Percentiles rank a stretch among this genome's conserved stretches.
Conservation (phyloP, 2,329 filamentous ascomycete species). For the Botryotinia narcissicola region DNA sequence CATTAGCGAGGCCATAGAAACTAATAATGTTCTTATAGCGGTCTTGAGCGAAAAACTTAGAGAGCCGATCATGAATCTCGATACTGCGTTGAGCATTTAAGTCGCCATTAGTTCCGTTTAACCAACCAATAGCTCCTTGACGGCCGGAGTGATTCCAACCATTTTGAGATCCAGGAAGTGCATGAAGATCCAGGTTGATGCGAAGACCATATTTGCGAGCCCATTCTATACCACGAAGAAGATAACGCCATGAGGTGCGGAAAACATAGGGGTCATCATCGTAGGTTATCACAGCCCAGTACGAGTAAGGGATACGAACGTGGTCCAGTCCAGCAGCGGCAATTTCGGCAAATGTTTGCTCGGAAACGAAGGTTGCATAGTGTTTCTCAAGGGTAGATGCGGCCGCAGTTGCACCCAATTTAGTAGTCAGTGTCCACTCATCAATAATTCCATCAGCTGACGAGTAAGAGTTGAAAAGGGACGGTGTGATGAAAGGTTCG, state of each 20-base stretch:
- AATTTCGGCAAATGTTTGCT: conserved; percentile 81
- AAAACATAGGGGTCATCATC: conserved; percentile 83
- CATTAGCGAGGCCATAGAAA: conserved; percentile 93
- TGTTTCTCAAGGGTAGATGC: conserved; percentile 77
- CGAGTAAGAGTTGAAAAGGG: conserved; percentile 69
- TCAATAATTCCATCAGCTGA: conserved; percentile 65
- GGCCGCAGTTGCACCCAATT: conserved; percentile 65
- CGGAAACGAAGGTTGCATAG: conserved; percentile 84
- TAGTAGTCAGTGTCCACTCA: conserved; percentile 75
- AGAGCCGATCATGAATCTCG: conserved; percentile 82
- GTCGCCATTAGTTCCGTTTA: conserved; percentile 83
- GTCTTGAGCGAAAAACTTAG: conserved; percentile 87
- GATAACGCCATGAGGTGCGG: conserved; percentile 87
- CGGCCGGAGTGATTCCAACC: conserved; percentile 96
- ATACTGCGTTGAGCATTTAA: conserved; percentile 78
- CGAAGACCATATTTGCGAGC: conserved; percentile 87
- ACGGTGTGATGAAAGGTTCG: conserved; percentile 94
- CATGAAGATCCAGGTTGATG: conserved; percentile 90
- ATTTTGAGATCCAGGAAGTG: conserved; percentile 89
- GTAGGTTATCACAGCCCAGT: conserved; percentile 90
- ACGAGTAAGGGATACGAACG: conserved; percentile 91
- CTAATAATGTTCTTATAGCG: conserved; percentile 89
- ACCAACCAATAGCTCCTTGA: conserved; percentile 77
- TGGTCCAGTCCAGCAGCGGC: conserved; percentile 87
- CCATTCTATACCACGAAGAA: conserved; percentile 90